Evolutionary conservation across 1,139 yeast species (phyloP), one percentile per base, ranked within the genome.

Genomic region (Tardiomyces depauwii): DNA sequence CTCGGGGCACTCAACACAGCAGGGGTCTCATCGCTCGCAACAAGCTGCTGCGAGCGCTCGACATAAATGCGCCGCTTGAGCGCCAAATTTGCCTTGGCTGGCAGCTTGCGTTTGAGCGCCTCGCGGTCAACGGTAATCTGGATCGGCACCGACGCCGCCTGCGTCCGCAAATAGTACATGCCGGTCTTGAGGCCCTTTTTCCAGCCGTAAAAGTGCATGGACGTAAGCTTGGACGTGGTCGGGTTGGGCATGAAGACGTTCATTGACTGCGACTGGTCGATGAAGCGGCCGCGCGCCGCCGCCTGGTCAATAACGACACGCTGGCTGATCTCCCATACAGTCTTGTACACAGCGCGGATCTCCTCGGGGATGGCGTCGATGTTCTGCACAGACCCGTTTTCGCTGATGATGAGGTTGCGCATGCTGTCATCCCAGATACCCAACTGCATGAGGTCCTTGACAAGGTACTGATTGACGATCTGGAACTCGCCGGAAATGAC

Each of bases 181-280:
- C 96, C 96, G 1, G 96, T 87, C 68, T 87, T 87, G 59, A 87
- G 73, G 23, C 95, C 95, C 66, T 77, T 80, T 63, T 77, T 77
- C 96, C 95, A 87, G 23, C 93, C 93, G 62, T 85, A 82, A 65
- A 86, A 86, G 62, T 86, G 95, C 86, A 86, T 85, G 53, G 86
- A 75, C 6, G 95, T 85, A 54, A 86, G 70, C 60, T 85, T 85
- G 45, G 87, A 84, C 74, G 80, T 75, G 0, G 94, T 80, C 41
- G 93, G 91, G 48, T 77, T 75, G 55, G 73, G 75, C 64, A 86
- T 68, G 66, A 81, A 80, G 50, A 86, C 76, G 63, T 86, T 87
- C 76, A 86, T 68, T 45, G 89, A 80, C 65, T 87, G 96, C 47
- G 91, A 84, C 63, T 87, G 96, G 65, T 87, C 95, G 55, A 87